Evolutionary conservation across 2,329 filamentous ascomycete species (phyloP), one percentile per base, ranked within the genome.

Genomic region (Fusarium metavorans): DNA sequence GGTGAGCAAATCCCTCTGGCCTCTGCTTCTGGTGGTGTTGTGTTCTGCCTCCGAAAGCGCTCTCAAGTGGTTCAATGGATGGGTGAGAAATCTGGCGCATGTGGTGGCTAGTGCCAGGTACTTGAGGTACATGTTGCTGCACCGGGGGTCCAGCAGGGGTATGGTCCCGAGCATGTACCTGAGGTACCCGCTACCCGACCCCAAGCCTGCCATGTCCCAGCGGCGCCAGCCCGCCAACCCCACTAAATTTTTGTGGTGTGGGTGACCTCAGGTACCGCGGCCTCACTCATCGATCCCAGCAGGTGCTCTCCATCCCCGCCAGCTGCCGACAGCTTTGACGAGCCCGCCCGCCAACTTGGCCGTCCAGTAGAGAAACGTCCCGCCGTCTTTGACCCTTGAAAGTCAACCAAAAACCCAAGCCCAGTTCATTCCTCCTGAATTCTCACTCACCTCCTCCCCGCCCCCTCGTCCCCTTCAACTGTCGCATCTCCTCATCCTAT

Each of bases 361-460:
- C 67, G 41, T 64, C 64, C 64, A 66, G 64, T 58, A 74, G 54
- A 75, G 76, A 54, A 54, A 54, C 50, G 50, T 54, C 50, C 50
- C 76, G 76, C 73, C 75, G 73, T 79, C 75, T 71, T 76, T 45
- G 64, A 75, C 72, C 73, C 73, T 75, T 75, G 73, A 64, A 76
- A 73, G 73, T 77, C 77, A 79, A 76, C 74, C 69, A 72, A 72
- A 72, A 78, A 78, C 77, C 72, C 75, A 74, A 77, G 72, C 66
- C 71, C 73, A 76, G 74, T 73, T 76, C 76, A 64, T 70, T 76
- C 76, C 76, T 79, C 76, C 76, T 80, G 78, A 79, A 79, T 80
- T 80, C 79, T 77, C 70, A 71, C 67, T 70, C 68, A 69, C 66
- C 65, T 67, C 57, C 67, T 66, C 66, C 67, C 70, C 67, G 57